These are phyloP conservation scores for Alternaria arborescens DNA, from an alignment of 2,329 filamentous ascomycete species.

Conservation along the genomic window DNA sequence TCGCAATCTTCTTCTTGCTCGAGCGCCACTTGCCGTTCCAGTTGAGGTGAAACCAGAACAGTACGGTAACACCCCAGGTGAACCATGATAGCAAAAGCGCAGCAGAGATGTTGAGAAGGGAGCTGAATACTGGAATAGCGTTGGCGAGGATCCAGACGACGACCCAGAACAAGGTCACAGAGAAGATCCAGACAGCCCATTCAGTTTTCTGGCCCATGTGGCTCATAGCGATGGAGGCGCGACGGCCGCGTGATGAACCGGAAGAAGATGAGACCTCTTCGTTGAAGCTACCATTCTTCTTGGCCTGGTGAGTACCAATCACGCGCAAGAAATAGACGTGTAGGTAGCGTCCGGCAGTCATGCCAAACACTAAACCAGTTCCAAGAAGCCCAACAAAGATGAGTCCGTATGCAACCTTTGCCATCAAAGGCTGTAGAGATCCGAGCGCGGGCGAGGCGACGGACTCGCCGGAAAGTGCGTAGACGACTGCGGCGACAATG, in stretches of 20 bases:
- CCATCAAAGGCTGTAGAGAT: slow-evolving; percentile 30
- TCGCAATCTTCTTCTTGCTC: slow-evolving; percentile 29
- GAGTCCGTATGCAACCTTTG: slow-evolving; percentile 36
- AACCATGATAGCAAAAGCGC: slow-evolving; percentile 39
- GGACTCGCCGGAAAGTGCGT: slow-evolving; percentile 37
- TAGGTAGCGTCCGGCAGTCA: slow-evolving; percentile 35
- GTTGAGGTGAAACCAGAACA: slow-evolving; percentile 44
- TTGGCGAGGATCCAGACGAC: slow-evolving; percentile 40
- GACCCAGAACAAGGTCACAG: slow-evolving; percentile 37
- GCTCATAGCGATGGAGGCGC: slow-evolving; percentile 23
- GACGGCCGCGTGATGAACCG: slow-evolving; percentile 24
- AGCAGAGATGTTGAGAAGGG: slow-evolving; percentile 37
- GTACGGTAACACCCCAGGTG: slow-evolving; percentile 38
- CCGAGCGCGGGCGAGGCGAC: slow-evolving; percentile 38
- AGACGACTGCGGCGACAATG: slow-evolving; percentile 34
- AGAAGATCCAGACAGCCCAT: slow-evolving; percentile 33
- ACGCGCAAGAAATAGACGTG: slow-evolving; percentile 36
- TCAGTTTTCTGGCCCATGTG: slow-evolving; percentile 27
- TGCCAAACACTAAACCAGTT: slow-evolving; percentile 35
- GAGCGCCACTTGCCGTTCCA: slow-evolving; percentile 37
- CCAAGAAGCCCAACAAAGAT: slow-evolving; percentile 35
- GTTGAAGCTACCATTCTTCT: slow-evolving; percentile 15
- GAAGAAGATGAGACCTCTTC: slow-evolving; percentile 14
- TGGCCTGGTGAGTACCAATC: slow-evolving; percentile 23
- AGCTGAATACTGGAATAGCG: slow-evolving; percentile 40